phyloP scores from a whole-genome alignment of 1,139 yeast genomes.

The Yamadazyma sp. region DNA sequence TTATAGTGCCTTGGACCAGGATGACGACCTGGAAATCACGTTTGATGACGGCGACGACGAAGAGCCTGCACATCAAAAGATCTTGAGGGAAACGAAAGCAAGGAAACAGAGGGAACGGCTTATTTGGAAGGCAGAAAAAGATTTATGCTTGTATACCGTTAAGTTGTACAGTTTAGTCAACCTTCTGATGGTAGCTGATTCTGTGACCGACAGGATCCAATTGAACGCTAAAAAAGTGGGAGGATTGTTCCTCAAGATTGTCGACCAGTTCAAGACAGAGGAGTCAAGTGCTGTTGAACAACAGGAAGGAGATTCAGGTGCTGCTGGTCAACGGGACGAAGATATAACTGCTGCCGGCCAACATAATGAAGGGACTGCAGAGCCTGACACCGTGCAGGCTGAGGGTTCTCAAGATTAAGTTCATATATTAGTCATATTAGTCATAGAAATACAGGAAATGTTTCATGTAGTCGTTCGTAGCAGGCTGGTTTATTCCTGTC shows the following conservation, averaged over 20 bases:
- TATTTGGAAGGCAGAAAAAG: conserved; percentile 41
- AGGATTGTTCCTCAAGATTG: conserved; percentile 27
- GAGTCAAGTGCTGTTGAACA: not conserved
- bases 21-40: conserved; percentile 21
- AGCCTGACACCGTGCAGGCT: too few relatives aligned
- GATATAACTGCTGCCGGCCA: not conserved
- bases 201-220: conserved; percentile 37
- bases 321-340: not conserved
- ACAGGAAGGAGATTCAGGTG: not conserved
- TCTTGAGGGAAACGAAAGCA: not conserved
- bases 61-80: conserved; percentile 20
- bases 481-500: conserved; percentile 4
- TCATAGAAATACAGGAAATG: too few relatives aligned
- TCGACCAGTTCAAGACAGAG: conserved; percentile 7
- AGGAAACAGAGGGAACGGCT: conserved; percentile 8
- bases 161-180: conserved; percentile 50
- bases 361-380: too few relatives aligned
- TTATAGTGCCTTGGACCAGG: not conserved
- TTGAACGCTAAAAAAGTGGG: conserved; percentile 55
- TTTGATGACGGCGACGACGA: conserved; percentile 17
- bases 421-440: too few relatives aligned
- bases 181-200: conserved; percentile 34
- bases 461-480: too few relatives aligned
- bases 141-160: conserved; percentile 50
- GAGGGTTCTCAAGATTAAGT: too few relatives aligned